Base-by-base conservation (phyloP, 192 early-diverging fungal species). In the Jimgerdemannia flammicorona region DNA sequence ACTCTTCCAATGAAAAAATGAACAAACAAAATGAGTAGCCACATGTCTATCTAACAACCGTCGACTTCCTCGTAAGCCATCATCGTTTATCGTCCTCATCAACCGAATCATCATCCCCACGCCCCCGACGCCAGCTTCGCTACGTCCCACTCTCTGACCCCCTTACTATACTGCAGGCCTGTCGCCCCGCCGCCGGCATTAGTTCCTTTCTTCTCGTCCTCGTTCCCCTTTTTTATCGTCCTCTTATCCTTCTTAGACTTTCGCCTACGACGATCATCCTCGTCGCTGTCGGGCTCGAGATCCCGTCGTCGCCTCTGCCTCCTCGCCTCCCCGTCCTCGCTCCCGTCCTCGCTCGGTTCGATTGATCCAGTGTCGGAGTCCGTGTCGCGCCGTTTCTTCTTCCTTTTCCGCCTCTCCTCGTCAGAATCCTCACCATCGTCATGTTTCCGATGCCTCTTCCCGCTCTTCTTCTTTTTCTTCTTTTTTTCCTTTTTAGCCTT, bases 381-480 rank as follows among this genome's bases (percentile, higher is more conserved):
- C 49, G 49, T 59, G 49, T 59, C 49, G 14, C 49, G 49, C 49
- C 14, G 6, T 59, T 59, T 59, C 49, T 14, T 14, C 49, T 59
- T 59, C 49, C 49, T 59, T 59, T 10, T 59, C 14, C 49, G 49
- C 49, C 14, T 59, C 49, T 59, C 49, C 6, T 59, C 49, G 6
- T 59, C 49, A 14, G 29, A 29, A 29, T 29, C 29, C 29, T 59
- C 49, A 6, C 14, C 14, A 10, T 14, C 49, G 49, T 59, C 49
- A 14, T 59, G 49, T 14, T 59, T 59, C 14, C 49, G 49, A 59
- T 59, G 49, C 49, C 2, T 59, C 49, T 59, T 59, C 14, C 49
- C 49, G 49, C 70, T 70, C 69, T 74, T 74, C n/a, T 74, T 29
- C 64, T 73, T 72, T 67, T 76, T 79, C 6, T 72, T 20, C 19